phyloP scores from a whole-genome alignment of 2,329 filamentous ascomycete genomes.

The Claviceps humidiphila region DNA sequence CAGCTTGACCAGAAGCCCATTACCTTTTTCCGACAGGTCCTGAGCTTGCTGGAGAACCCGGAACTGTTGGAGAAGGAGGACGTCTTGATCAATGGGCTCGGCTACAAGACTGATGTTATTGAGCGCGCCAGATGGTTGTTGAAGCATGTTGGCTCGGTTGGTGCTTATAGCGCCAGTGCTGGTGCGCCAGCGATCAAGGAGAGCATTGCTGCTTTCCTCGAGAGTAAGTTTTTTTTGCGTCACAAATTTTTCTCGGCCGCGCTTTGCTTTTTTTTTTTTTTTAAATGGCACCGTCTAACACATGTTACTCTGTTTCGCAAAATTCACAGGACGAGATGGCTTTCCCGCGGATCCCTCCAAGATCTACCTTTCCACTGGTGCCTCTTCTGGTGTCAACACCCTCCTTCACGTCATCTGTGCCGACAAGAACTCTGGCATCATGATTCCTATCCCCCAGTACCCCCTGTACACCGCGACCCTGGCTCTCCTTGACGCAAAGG shows the following conservation, averaged over 20 bases:
- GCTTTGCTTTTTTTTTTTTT: background rate
- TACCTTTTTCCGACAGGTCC: conserved; percentile 96
- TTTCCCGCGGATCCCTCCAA: conserved; percentile 67
- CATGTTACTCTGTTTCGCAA: background rate
- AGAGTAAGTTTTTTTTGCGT: conserved; percentile 42
- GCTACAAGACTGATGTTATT: conserved; percentile 83
- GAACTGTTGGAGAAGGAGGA: conserved; percentile 69
- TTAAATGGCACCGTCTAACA: background rate
- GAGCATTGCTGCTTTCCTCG: conserved; percentile 85
- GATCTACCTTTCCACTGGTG: conserved; percentile 84
- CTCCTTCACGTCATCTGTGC: conserved; percentile 82
- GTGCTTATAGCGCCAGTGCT: conserved; percentile 90
- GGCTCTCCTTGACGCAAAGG: conserved; percentile 67
- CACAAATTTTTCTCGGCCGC: no score
- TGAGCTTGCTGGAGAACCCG: conserved; percentile 87
- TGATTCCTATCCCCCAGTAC: conserved; percentile 95
- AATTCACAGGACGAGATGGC: conserved; percentile 59
- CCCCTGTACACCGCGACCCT: conserved; percentile 94
- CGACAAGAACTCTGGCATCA: conserved; percentile 61
- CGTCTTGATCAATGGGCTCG: conserved; percentile 59
- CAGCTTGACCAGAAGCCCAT: conserved; percentile 98
- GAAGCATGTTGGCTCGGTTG: conserved; percentile 75
- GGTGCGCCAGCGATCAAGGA: conserved; percentile 77
- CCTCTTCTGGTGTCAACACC: conserved; percentile 89
- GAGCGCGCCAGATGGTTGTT: conserved; percentile 71